Evolutionary conservation across 352 stramenopile genomes (phyloP).

Genomic region (Phytophthora europaea): DNA sequence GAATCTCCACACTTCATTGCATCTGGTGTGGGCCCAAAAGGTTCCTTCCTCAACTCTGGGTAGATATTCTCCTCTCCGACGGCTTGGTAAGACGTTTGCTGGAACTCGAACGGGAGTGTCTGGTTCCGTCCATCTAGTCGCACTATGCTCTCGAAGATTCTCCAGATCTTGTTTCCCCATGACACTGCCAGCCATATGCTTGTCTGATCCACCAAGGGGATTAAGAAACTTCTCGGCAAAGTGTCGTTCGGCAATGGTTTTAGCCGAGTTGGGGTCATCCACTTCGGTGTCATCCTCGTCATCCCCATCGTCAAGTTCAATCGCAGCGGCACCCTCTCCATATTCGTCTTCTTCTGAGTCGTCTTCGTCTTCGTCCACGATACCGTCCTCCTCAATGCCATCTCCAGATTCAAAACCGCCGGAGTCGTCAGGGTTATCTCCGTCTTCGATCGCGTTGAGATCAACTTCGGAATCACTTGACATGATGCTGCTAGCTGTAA

Average conservation of each 20-base stretch:
- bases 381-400: not conserved
- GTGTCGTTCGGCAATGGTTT: not conserved
- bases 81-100: too few relatives aligned
- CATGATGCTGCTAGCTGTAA: not conserved
- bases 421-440: not conserved
- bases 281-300: too few relatives aligned
- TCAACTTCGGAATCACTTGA: not conserved
- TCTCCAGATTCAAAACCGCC: not conserved
- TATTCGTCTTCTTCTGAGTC: not conserved
- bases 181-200: too few relatives aligned
- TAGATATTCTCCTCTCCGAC: not conserved
- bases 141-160: too few relatives aligned
- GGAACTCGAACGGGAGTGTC: too few relatives aligned
- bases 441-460: not conserved
- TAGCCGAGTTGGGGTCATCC: not conserved
- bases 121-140: too few relatives aligned
- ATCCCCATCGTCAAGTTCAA: too few relatives aligned
- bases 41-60: slow-evolving; percentile 1
- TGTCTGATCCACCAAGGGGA: too few relatives aligned
- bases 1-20: slow-evolving; percentile 16
- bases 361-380: not conserved
- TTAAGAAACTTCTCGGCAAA: slow-evolving; percentile 10
- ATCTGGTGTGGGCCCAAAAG: not conserved
- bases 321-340: not conserved
- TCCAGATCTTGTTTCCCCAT: too few relatives aligned